Percentiles rank a stretch among this genome's conserved stretches.
Conservation (phyloP, 768 basidiomycete species). For the Phanerochaete carnosa region DNA sequence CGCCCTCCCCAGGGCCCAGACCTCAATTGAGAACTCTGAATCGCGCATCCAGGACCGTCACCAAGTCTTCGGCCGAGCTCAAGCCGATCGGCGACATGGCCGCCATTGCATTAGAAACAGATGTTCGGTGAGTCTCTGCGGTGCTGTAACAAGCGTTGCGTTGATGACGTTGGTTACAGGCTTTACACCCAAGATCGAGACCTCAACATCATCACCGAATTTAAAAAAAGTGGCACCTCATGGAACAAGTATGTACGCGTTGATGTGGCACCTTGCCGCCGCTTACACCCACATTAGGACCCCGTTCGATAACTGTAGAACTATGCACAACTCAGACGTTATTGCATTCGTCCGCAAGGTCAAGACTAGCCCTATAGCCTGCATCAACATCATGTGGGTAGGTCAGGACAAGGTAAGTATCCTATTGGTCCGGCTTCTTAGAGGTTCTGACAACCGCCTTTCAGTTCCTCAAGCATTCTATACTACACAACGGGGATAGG, state of each 20-base stretch:
- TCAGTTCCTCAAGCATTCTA: not conserved
- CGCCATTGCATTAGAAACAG: not conserved
- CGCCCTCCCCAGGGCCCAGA: too few species aligned
- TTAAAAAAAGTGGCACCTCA: not conserved
- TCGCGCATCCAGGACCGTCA: not conserved
- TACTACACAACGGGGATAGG: not conserved
- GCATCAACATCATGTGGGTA: conserved; percentile 1
- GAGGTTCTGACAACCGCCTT: too few species aligned
- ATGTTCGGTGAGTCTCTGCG: not conserved
- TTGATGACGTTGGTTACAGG: not conserved
- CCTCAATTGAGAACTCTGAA: not conserved
- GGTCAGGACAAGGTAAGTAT: not conserved
- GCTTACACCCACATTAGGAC: not conserved
- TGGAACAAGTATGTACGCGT: not conserved
- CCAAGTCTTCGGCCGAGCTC: not conserved
- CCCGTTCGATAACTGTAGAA: not conserved
- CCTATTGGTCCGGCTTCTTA: too few species aligned
- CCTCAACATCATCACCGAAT: not conserved
- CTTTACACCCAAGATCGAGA: not conserved
- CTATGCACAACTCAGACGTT: not conserved
- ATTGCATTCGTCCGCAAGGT: not conserved
- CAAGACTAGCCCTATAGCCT: not conserved
- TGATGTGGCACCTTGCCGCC: too few species aligned
- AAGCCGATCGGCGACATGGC: not conserved
- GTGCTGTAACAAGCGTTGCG: not conserved